A percentile compares a stretch with the other conserved stretches of the same genome.
Evolutionary conservation across 495 filamentous ascomycete species (phyloP).

Genomic region (Talaromyces thailandensis): DNA sequence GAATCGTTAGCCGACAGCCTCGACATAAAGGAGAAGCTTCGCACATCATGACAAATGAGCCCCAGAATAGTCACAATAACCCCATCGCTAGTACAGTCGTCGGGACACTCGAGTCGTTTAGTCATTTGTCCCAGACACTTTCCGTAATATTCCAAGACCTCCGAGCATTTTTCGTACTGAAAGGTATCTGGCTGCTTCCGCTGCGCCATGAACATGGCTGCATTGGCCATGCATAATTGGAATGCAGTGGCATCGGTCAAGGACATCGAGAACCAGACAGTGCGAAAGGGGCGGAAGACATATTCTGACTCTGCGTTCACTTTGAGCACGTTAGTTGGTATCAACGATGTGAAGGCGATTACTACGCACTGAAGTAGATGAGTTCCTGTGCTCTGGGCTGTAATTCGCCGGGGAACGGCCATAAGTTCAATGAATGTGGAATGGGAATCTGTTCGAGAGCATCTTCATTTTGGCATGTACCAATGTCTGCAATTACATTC

Average conservation of each 20-base stretch:
- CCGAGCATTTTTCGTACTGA: slow-evolving; percentile 12
- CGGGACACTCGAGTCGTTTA: slow-evolving; percentile 8
- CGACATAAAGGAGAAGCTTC: neutral
- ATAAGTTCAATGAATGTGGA: slow-evolving; percentile 1
- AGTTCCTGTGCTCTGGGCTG: slow-evolving; percentile 8
- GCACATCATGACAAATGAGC: slow-evolving; percentile 14
- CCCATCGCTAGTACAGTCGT: slow-evolving; percentile 9
- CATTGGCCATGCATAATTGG: slow-evolving; percentile 14
- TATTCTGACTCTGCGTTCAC: slow-evolving; percentile 16
- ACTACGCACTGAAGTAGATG: slow-evolving; percentile 10
- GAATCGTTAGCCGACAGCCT: neutral
- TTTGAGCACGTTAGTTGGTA: slow-evolving; percentile 2
- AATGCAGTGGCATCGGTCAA: slow-evolving; percentile 15
- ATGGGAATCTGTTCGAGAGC: neutral
- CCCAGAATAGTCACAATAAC: slow-evolving; percentile 12
- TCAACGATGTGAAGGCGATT: neutral
- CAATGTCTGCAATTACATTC: neutral
- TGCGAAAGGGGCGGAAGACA: slow-evolving; percentile 15
- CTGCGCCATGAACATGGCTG: slow-evolving; percentile 18
- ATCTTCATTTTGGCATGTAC: neutral
- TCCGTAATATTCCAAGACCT: slow-evolving; percentile 11
- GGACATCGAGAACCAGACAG: slow-evolving; percentile 17
- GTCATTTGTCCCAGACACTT: slow-evolving; percentile 9
- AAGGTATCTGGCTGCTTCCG: slow-evolving; percentile 6
- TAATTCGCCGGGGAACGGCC: slow-evolving; percentile 8